These are phyloP conservation scores for Ceratobasidium sp. DNA, from an alignment of 1,284 basidiomycete genomes.

Conservation along the genomic window DNA sequence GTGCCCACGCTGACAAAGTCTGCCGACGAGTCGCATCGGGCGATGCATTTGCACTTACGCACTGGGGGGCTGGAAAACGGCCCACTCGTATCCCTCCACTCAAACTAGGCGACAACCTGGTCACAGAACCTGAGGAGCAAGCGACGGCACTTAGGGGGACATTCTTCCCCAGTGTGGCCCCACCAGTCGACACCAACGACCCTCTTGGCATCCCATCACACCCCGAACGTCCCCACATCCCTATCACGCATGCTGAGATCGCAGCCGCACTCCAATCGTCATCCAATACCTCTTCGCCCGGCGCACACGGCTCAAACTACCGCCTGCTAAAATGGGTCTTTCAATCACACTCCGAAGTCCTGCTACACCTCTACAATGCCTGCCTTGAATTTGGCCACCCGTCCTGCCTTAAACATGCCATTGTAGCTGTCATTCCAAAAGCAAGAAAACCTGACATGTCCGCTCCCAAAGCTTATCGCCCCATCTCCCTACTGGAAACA, in stretches of 20 bases:
- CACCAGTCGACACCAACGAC: background rate
- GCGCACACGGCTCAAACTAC: constrained; percentile 21
- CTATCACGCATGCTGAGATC: background rate
- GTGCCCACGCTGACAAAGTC: background rate
- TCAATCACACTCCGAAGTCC: background rate
- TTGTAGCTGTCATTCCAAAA: constrained; percentile 57
- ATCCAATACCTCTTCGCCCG: constrained; percentile 16
- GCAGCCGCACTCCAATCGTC: background rate
- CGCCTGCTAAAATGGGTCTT: constrained; percentile 28
- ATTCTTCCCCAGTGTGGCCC: background rate
- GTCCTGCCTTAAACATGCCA: constrained; percentile 42
- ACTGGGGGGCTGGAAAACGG: background rate
- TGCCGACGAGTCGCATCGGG: background rate
- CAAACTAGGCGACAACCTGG: background rate
- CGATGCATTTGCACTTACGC: background rate
- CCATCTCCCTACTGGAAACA: constrained; percentile 57
- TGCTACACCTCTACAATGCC: constrained; percentile 18
- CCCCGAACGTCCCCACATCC: background rate
- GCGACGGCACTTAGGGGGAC: background rate
- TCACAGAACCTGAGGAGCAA: background rate
- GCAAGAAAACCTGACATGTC: constrained; percentile 56
- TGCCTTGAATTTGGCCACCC: constrained; percentile 36
- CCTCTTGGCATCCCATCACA: background rate
- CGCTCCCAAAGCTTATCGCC: constrained; percentile 55
- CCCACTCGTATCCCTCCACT: background rate